Conservation (phyloP, 2,329 filamentous ascomycete genomes). For the Kalaharituber pfeilii region DNA sequence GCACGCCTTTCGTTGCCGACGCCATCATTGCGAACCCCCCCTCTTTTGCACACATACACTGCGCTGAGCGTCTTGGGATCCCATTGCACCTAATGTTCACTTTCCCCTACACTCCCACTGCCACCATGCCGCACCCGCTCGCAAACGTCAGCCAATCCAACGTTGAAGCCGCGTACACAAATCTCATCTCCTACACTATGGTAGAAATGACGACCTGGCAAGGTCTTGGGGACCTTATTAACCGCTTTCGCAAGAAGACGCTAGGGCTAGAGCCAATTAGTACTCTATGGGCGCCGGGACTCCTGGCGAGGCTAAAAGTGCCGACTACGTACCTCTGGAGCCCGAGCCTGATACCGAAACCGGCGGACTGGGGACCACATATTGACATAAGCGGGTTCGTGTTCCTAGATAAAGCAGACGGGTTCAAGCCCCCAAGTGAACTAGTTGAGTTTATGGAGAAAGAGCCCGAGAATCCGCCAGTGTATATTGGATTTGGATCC, state of each 20-base stretch:
- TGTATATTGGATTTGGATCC: slow-evolving; percentile 62
- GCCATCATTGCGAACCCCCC: slow-evolving; percentile 77
- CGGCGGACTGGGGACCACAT: slow-evolving; percentile 48
- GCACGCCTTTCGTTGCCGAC: slow-evolving; percentile 48
- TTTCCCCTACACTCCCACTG: slow-evolving; percentile 59
- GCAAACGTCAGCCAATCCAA: slow-evolving; percentile 58
- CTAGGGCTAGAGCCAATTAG: slow-evolving; percentile 56
- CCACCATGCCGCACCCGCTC: slow-evolving; percentile 58
- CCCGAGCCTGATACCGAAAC: slow-evolving; percentile 47
- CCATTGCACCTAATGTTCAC: slow-evolving; percentile 81
- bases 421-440: slow-evolving; percentile 40
- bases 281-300: slow-evolving; percentile 58
- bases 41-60: slow-evolving; percentile 61
- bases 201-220: slow-evolving; percentile 87
- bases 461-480: slow-evolving; percentile 36
- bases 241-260: slow-evolving; percentile 52
- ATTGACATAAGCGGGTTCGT: slow-evolving; percentile 64
- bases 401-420: slow-evolving; percentile 51
- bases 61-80: slow-evolving; percentile 59
- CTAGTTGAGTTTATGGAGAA: slow-evolving; percentile 39
- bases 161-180: slow-evolving; percentile 54
- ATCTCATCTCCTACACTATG: slow-evolving; percentile 64
- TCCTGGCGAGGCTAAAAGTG: slow-evolving; percentile 54
- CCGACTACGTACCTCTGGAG: slow-evolving; percentile 57
- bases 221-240: slow-evolving; percentile 63